Conservation (phyloP, 345 rosid species). For the Citrus hindsii region DNA sequence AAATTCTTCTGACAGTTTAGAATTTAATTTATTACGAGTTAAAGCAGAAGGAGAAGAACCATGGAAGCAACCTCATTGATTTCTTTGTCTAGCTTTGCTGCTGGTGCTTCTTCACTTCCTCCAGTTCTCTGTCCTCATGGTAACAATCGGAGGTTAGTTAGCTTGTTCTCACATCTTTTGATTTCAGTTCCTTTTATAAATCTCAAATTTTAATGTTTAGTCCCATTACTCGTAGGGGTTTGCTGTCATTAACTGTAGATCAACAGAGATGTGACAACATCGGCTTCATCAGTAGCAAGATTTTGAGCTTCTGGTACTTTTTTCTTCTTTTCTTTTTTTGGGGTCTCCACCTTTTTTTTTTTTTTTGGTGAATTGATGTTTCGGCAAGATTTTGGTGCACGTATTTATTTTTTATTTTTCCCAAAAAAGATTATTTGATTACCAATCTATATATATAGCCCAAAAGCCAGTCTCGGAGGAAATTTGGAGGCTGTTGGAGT, state of each 20-base stretch:
- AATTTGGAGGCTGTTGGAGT: constrained; percentile 42
- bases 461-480: constrained; percentile 27
- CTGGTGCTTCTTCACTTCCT: constrained; percentile 18
- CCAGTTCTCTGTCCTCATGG: constrained; percentile 13
- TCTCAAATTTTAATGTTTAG: neutral
- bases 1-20: too few relatives aligned
- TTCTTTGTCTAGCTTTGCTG: constrained; percentile 22
- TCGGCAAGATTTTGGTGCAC: neutral
- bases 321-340: too few relatives aligned
- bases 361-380: neutral
- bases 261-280: constrained; percentile 3
- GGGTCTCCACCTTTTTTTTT: neutral
- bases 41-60: neutral
- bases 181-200: neutral
- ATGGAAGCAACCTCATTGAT: constrained; percentile 35
- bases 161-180: neutral
- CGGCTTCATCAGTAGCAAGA: neutral
- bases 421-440: neutral
- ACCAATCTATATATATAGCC: constrained; percentile 15
- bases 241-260: constrained; percentile 5
- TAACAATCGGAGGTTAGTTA: constrained; percentile 21
- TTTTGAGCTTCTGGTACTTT: constrained; percentile 25
- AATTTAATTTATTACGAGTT: too few relatives aligned
- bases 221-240: neutral
- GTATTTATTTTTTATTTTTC: too few relatives aligned